These are phyloP conservation scores for Apiospora marii DNA, from an alignment of 2,329 filamentous ascomycete genomes.

Conservation along the genomic window DNA sequence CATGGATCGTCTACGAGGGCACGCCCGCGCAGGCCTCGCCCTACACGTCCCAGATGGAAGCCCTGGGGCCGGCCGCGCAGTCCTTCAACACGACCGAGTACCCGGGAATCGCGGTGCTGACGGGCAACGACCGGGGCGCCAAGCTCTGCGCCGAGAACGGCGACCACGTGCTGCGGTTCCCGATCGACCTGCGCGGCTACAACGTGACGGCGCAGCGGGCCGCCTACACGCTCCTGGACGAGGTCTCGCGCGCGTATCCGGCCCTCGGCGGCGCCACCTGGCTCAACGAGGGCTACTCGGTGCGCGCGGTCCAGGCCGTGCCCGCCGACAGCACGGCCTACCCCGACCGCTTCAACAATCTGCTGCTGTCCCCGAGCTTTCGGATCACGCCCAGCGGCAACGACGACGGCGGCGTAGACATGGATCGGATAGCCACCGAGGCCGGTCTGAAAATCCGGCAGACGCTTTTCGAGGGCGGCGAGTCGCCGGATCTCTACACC, in stretches of 20 bases:
- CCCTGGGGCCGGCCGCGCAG: constrained; percentile 10
- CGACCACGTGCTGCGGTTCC: constrained; percentile 14
- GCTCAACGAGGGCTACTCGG: constrained; percentile 26
- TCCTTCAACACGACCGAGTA: neutral
- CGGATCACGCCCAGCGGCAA: neutral
- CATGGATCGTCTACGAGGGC: constrained; percentile 23
- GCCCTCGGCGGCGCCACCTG: constrained; percentile 6
- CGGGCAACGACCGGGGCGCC: constrained; percentile 11
- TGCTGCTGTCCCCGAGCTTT: constrained; percentile 23
- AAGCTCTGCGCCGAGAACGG: constrained; percentile 18
- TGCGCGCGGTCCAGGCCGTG: constrained; percentile 15
- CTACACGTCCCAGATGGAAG: constrained; percentile 16
- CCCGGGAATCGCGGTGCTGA: constrained; percentile 17
- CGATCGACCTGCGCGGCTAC: constrained; percentile 23
- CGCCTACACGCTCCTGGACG: constrained; percentile 24
- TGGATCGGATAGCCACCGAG: neutral
- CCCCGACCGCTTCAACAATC: constrained; percentile 21
- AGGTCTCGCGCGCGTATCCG: neutral
- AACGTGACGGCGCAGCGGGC: constrained; percentile 14
- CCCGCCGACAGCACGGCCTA: constrained; percentile 12
- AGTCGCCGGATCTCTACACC: constrained; percentile 3
- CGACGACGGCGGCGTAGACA: neutral
- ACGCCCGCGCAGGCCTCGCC: constrained; percentile 21
- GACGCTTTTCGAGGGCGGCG: constrained; percentile 23
- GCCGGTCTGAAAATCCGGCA: constrained; percentile 1